Conservation (phyloP, 805 yeast genomes). For the Metschnikowia lochheadii region DNA sequence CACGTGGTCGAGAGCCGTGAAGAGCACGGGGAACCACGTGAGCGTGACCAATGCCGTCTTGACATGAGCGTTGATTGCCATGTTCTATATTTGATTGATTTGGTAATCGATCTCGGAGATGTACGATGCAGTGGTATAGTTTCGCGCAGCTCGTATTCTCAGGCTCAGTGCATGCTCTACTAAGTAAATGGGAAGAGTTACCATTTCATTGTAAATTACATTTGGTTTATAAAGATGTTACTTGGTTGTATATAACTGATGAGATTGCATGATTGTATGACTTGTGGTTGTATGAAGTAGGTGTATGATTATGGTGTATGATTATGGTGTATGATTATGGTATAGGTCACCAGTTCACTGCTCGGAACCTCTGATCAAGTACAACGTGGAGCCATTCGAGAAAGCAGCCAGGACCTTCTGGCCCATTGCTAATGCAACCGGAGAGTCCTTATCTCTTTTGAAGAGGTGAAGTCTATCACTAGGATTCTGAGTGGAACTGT, state of each 20-base stretch:
- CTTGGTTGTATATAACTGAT: no score
- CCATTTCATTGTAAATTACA: no score
- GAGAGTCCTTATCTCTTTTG: constrained; percentile 27
- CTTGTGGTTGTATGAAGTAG: no score
- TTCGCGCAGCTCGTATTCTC: background rate
- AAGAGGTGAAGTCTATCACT: constrained; percentile 47
- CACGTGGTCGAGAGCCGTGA: constrained; percentile 64
- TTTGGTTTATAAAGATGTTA: no score
- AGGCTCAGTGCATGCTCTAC: no score
- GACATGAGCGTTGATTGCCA: constrained; percentile 10
- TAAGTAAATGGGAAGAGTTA: no score
- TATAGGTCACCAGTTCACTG: background rate
- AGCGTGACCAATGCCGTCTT: constrained; percentile 27
- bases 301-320: no score
- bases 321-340: no score
- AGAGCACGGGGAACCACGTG: constrained; percentile 76
- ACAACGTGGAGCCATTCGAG: constrained; percentile 47
- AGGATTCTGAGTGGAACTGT: constrained; percentile 42
- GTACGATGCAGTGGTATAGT: no score
- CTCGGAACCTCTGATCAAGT: constrained; percentile 47
- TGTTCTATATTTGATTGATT: background rate
- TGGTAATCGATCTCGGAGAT: no score
- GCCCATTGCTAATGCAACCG: constrained; percentile 26
- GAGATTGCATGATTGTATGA: no score
- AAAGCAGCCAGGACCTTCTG: constrained; percentile 40